Percentiles rank a stretch among this genome's conserved stretches.
Evolutionary conservation across 1,139 yeast genomes (phyloP).

Genomic region (Candida sp.): DNA sequence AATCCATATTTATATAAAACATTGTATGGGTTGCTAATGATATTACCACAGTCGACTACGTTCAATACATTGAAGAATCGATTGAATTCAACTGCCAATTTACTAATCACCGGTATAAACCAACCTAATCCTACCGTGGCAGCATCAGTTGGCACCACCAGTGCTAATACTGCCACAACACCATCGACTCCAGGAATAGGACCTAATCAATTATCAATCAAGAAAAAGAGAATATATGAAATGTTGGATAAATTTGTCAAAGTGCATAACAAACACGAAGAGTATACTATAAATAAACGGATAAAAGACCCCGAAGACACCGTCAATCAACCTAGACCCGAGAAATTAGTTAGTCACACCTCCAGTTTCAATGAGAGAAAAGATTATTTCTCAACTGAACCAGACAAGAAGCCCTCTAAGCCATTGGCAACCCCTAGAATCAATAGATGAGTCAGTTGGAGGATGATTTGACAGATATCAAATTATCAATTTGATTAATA

Average conservation of each 20-base stretch:
- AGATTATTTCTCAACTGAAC: constrained; percentile 11
- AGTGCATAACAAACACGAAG: constrained; percentile 57
- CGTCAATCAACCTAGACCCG: neutral
- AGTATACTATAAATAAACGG: constrained; percentile 3
- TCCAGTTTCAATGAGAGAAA: constrained; percentile 8
- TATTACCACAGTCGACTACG: constrained; percentile 94
- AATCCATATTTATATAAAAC: constrained; percentile 84
- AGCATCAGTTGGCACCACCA: constrained; percentile 3
- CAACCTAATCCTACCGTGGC: neutral
- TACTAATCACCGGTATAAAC: constrained; percentile 11
- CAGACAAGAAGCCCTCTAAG: neutral
- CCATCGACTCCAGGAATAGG: constrained; percentile 12
- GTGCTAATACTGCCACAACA: constrained; percentile 6
- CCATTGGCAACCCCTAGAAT: neutral
- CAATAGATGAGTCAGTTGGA: no score
- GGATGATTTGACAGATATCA: no score
- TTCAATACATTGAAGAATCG: constrained; percentile 79
- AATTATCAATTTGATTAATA: no score
- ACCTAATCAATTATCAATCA: constrained; percentile 29
- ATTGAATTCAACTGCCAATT: constrained; percentile 46
- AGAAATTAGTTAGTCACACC: neutral
- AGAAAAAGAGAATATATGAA: constrained; percentile 46
- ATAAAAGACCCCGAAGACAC: neutral
- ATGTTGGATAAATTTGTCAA: constrained; percentile 59
- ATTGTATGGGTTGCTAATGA: constrained; percentile 89